Conservation (phyloP, 1,139 yeast species). For the Suhomyces maxii region DNA sequence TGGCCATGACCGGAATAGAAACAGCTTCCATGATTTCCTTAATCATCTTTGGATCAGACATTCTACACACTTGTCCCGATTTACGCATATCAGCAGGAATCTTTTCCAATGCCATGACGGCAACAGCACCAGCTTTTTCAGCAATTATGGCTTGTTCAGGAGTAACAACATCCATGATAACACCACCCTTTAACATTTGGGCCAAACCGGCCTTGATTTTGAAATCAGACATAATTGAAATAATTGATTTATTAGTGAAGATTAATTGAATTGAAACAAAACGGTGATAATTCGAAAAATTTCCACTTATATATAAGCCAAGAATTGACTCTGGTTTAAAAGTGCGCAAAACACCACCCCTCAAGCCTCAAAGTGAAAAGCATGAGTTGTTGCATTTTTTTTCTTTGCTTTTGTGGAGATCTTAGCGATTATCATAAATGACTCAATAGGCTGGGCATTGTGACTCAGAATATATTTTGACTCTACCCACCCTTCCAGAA, state of each 20-base stretch:
- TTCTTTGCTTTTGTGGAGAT: not conserved
- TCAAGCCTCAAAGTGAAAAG: not conserved
- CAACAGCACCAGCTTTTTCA: conserved; percentile 85
- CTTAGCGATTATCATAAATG: not conserved
- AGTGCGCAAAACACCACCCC: not conserved
- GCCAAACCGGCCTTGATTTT: conserved; percentile 80
- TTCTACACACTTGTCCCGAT: conserved; percentile 81
- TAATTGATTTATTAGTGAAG: not conserved
- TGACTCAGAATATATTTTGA: too few species aligned
- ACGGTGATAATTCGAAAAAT: not conserved
- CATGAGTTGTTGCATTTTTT: not conserved
- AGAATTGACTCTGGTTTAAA: not conserved
- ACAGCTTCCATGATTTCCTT: conserved; percentile 72
- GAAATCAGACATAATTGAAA: conserved; percentile 45
- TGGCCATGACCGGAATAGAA: conserved; percentile 83
- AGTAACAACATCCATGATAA: conserved; percentile 55
- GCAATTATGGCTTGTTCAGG: conserved; percentile 60
- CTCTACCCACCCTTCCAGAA: too few species aligned
- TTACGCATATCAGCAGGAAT: conserved; percentile 88
- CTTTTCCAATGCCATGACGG: conserved; percentile 86
- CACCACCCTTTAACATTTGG: conserved; percentile 79
- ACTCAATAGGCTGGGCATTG: too few species aligned
- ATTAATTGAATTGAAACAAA: too few species aligned
- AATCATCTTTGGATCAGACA: conserved; percentile 86
- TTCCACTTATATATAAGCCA: not conserved